Base-by-base conservation (phyloP, 2,329 filamentous ascomycete genomes). In the Paramyrothecium sp. region DNA sequence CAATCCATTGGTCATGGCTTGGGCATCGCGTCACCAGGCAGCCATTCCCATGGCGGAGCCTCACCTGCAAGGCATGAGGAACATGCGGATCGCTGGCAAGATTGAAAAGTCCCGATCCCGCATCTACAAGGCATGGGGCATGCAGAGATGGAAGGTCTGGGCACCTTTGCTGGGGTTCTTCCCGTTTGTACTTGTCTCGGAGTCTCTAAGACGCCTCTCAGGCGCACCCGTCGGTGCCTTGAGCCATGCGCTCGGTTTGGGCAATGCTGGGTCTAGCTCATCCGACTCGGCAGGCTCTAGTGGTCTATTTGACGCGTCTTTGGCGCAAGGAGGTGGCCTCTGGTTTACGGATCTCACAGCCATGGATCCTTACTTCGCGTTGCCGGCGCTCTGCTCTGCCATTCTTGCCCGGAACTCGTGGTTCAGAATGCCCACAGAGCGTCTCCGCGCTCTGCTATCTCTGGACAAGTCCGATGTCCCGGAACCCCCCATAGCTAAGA, bases 291-390 rank as follows among this genome's bases (percentile, higher is more conserved):
- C 66, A 13, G 61, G 64, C 3, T 58, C 67, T 20, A 61, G 63
- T 54, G 59, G 59, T 56, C 60, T 71, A 55, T 61, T 70, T 41
- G 68, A 81, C 48, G 68, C 74, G 3, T 73, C 74, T 1, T 64
- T 86, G n/a, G 64, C 72, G 1, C 73, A 78, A 0, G 83, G 80
- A 5, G 83, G 83, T 23, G 76, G 74, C 46, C 71, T 85, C 17
- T 86, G 83, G 82, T 84, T 86, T 63, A 71, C 75, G 2, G 79
- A 86, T 61, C 74, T 86, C 22, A 79, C 78, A 7, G 77, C 66
- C 30, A 70, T 78, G 33, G 84, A 86, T 58, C 81, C 84, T 1
- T 78, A 78, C 56, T 72, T 76, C 56, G 67, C 78, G 26, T 74
- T 86, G 0, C 82, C 84, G 3, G 23, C 72, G 10, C 57, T 73